Evolutionary conservation across 2,329 filamentous ascomycete genomes (phyloP), one percentile per base, ranked within the genome.

Genomic region (Monosporascus ibericus): DNA sequence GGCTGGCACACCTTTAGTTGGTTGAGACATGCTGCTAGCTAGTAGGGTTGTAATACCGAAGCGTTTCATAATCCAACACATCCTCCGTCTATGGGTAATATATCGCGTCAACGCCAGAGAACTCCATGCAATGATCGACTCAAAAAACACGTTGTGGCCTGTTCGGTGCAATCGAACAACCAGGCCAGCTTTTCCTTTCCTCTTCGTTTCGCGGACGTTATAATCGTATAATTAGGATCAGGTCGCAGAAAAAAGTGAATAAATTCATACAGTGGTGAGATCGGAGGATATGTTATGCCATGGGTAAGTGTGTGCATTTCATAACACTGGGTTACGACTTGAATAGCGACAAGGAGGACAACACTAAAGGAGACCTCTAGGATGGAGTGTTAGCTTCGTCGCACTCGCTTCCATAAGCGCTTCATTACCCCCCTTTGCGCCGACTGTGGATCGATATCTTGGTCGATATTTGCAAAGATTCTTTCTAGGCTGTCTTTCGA

Each of bases 341-440:
- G 37, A 18, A 39, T 39, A 39, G 17, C 37, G 39, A 42, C 9
- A 42, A 18, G n/a, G 39, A 20, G 39, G 14, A 42, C 14, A 9
- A 20, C 8, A 40, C 17, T 40, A 40, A 40, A 9, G 38, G 17
- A n/a, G 17, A 5, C 38, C 5, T n/a, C 17, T 18, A 14, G 5
- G 30, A 5, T 14, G 9, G 30, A 34, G 9, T 18, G 18, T 52
- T 59, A 65, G 22, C 44, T 64, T 52, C 79, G 75, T 51, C 78
- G 73, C 39, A 86, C 79, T 54, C 75, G 77, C 56, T 86, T 82
- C 83, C 84, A 87, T 52, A 87, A 74, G 49, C 82, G 77, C 70
- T 81, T 85, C 63, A 86, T 77, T 3, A 82, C 74, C 5, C 78
- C 75, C 48, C 72, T 74, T 52, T 84, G 81, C 22, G 74, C 69